Evolutionary conservation across 2,329 filamentous ascomycete genomes (phyloP), one percentile per base, ranked within the genome.

Genomic region (Cryphonectria parasitica): DNA sequence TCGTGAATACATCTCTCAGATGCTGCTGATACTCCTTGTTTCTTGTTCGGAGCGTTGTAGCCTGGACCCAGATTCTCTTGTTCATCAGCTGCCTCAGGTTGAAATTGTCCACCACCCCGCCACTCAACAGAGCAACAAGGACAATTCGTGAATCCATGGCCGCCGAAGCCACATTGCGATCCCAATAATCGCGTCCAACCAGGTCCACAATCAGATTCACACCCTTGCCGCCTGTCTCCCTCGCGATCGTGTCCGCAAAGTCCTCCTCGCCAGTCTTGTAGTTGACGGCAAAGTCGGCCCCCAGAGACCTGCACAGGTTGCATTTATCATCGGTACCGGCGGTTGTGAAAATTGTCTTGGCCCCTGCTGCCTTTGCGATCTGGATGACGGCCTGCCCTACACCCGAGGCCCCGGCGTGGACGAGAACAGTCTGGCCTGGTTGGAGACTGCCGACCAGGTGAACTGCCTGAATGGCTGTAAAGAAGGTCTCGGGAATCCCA

Each of bases 181-280:
- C 58, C 58, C 58, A 61, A 34, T 61, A 64, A 39, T 41, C 61
- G 13, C 61, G 49, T 74, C 70, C 62, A 3, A 69, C 66, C 22
- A 73, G 41, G 52, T 71, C 69, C n/a, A 71, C 63, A 31, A 71
- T 65, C 65, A 68, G 22, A 39, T 71, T 65, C 25, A 71, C 69
- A 22, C 69, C 69, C 28, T 60, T 64, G 25, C 69, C 69, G 3
- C 43, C 28, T 1, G 69, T 68, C 58, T 70, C 69, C 11, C 60
- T 65, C 1, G 28, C 22, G 22, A 70, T 61, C 10, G 62, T 58
- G 13, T 65, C 25, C 39, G 58, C 45, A 49, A 65, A 65, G 41
- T 45, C 25, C 22, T 45, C 25, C 22, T 36, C 41, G 19, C 63
- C 45, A 4, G 34, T n/a, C 45, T 28, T 65, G 45, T 65, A 45